These are phyloP conservation scores for Trypanosoma caninum DNA, from an alignment of 208 protist genomes.

Conservation along the genomic window DNA sequence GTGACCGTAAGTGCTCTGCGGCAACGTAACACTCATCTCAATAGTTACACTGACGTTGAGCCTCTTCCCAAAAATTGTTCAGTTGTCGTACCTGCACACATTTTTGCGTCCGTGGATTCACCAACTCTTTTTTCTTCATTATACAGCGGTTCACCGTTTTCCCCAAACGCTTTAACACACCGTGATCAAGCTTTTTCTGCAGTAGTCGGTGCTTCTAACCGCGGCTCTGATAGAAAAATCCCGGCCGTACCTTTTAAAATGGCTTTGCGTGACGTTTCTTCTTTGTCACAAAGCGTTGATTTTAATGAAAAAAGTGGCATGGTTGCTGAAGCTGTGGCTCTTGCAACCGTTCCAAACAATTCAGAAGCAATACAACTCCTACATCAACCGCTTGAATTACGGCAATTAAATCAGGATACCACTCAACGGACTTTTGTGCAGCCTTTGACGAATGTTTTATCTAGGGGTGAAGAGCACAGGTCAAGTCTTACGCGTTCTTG, in stretches of 20 bases:
- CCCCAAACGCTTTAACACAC: background rate
- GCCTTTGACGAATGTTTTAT: background rate
- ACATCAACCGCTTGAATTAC: no score
- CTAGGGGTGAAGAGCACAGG: background rate
- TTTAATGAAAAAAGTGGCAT: no score
- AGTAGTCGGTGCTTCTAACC: background rate
- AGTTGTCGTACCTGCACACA: slow-evolving; percentile 6
- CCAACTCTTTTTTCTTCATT: slow-evolving; percentile 1
- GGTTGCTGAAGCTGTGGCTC: no score
- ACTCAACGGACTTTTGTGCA: background rate
- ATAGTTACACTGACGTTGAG: slow-evolving; percentile 6
- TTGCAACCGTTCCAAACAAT: no score
- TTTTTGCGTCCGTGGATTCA: slow-evolving; percentile 6
- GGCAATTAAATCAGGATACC: no score
- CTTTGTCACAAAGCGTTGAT: no score
- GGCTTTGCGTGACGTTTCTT: no score
- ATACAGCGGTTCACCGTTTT: background rate
- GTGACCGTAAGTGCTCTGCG: slow-evolving; percentile 9
- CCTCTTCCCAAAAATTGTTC: slow-evolving; percentile 6
- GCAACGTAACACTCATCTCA: slow-evolving; percentile 16
- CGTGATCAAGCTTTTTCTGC: background rate
- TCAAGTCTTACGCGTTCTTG: background rate
- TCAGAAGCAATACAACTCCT: no score
- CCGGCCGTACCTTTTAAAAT: background rate
- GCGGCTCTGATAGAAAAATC: background rate